These are phyloP conservation scores for Cruciata laevipes DNA, from an alignment of 257 asterid species.

Conservation along the genomic window DNA sequence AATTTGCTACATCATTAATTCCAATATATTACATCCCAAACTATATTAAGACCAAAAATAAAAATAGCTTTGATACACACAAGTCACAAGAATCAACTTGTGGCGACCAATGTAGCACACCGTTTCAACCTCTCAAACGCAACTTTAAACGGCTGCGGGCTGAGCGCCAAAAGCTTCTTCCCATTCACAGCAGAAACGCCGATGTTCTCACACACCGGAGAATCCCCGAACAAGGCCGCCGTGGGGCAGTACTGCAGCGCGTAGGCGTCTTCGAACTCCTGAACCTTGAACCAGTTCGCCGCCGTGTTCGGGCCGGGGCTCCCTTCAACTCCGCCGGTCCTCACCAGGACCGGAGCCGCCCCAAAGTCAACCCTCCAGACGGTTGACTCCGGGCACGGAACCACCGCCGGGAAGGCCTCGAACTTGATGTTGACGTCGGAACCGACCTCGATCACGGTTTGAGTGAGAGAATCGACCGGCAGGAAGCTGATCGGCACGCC, in stretches of 20 bases:
- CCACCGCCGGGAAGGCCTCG: neutral
- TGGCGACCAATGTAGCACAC: constrained; percentile 1
- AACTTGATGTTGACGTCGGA: neutral
- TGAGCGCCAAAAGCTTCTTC: constrained; percentile 1
- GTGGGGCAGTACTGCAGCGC: constrained; percentile 1
- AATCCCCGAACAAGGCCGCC: neutral
- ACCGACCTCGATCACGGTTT: neutral
- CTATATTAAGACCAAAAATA: too few relatives aligned
- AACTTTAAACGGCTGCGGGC: constrained; percentile 1
- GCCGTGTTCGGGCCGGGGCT: constrained; percentile 4
- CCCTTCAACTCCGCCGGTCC: constrained; percentile 8
- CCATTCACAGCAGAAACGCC: neutral
- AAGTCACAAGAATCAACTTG: neutral
- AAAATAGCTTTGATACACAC: too few relatives aligned
- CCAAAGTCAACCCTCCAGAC: constrained; percentile 4
- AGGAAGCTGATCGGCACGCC: neutral
- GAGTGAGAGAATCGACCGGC: neutral
- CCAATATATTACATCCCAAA: too few relatives aligned
- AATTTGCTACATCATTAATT: too few relatives aligned
- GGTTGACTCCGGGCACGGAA: neutral
- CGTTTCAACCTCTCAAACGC: neutral
- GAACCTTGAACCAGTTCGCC: constrained; percentile 11
- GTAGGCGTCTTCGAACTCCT: constrained; percentile 11
- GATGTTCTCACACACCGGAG: constrained; percentile 5
- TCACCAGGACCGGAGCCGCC: neutral